A percentile compares a stretch with the other conserved stretches of the same genome.
phyloP scores from a whole-genome alignment of 495 filamentous ascomycete genomes.

The Hyaloscypha variabilis region DNA sequence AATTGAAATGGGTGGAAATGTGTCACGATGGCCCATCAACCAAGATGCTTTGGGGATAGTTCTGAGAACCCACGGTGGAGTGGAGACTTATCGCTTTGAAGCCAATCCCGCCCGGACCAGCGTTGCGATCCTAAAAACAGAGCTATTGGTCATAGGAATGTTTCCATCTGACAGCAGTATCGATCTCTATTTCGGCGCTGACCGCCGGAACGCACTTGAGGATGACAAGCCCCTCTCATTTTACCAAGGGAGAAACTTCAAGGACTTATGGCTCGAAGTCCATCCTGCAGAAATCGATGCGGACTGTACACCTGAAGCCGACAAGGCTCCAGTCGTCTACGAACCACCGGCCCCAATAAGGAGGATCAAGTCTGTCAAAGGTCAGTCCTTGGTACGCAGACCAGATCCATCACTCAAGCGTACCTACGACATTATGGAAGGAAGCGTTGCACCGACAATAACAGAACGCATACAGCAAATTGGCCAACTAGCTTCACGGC shows the following conservation, averaged over 20 bases:
- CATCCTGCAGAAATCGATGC: background rate
- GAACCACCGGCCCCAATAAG: background rate
- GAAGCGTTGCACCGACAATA: background rate
- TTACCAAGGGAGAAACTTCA: background rate
- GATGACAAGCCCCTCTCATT: background rate
- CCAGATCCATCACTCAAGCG: background rate
- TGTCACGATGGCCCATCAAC: background rate
- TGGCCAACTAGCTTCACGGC: background rate
- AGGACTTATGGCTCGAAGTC: background rate
- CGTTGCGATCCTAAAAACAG: constrained; percentile 1
- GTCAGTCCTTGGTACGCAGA: no score
- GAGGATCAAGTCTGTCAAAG: background rate
- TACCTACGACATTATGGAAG: background rate
- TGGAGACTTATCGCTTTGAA: constrained; percentile 13
- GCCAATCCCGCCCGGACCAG: background rate
- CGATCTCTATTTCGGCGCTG: background rate
- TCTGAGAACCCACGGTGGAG: background rate
- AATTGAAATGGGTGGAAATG: background rate
- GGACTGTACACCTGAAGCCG: background rate
- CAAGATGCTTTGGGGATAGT: background rate
- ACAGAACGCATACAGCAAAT: background rate
- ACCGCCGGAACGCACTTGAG: constrained; percentile 1
- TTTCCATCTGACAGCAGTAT: constrained; percentile 9
- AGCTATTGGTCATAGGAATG: background rate
- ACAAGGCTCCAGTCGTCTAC: background rate